phyloP scores from a whole-genome alignment of 1,284 basidiomycete species.

The Ceratobasidium papillatum region DNA sequence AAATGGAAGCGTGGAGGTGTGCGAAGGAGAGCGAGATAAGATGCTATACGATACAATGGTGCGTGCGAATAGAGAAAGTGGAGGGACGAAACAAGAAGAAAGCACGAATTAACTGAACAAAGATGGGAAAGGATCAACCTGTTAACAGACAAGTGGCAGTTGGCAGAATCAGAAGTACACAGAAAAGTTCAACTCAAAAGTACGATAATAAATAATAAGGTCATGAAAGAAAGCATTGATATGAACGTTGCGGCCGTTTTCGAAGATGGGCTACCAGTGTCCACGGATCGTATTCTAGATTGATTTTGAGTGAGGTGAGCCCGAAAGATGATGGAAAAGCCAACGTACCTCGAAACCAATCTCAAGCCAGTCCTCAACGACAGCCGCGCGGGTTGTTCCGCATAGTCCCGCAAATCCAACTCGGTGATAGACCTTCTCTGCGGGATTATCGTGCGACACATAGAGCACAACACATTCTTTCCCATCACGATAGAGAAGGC shows the following conservation, averaged over 20 bases:
- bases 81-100: not conserved
- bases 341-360: conserved; percentile 65
- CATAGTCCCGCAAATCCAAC: conserved; percentile 67
- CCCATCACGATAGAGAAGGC: conserved; percentile 51
- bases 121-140: not conserved
- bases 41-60: not conserved
- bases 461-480: conserved; percentile 59
- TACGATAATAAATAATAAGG: not conserved
- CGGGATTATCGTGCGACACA: conserved; percentile 64
- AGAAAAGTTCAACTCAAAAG: not conserved
- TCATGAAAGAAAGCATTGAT: not conserved
- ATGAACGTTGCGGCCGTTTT: not conserved
- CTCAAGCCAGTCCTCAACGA: conserved; percentile 66
- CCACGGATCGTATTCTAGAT: conserved; percentile 11
- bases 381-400: conserved; percentile 48
- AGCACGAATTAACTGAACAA: not conserved
- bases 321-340: conserved; percentile 50
- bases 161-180: not conserved
- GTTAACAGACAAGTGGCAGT: not conserved
- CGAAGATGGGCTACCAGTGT: conserved; percentile 5
- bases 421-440: conserved; percentile 62
- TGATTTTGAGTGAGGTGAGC: conserved; percentile 39
- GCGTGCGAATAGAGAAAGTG: not conserved
- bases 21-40: not conserved
- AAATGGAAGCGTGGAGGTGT: not conserved